These are phyloP conservation scores for Xylaria sp. DNA, from an alignment of 2,329 filamentous ascomycete genomes.

Conservation along the genomic window DNA sequence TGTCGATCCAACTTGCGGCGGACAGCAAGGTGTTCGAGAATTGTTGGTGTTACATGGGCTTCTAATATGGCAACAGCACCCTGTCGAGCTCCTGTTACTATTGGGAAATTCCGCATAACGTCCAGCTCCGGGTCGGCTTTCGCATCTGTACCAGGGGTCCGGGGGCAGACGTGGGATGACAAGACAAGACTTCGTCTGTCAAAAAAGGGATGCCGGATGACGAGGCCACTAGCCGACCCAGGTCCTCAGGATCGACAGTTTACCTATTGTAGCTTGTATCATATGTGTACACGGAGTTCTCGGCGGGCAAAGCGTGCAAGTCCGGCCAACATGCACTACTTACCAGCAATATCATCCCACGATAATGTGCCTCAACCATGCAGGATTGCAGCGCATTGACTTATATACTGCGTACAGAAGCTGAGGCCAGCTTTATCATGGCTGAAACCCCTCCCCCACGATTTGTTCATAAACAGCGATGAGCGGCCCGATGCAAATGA, in stretches of 20 bases:
- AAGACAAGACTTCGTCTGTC: slow-evolving; percentile 19
- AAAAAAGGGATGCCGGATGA: slow-evolving; percentile 36
- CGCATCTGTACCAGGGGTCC: slow-evolving; percentile 25
- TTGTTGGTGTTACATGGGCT: slow-evolving; percentile 21
- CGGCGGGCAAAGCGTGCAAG: slow-evolving; percentile 20
- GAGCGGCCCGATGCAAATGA: slow-evolving; percentile 28
- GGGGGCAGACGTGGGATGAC: slow-evolving; percentile 30
- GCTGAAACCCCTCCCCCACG: slow-evolving; percentile 26
- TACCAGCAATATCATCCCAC: slow-evolving; percentile 28
- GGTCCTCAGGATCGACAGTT: slow-evolving; percentile 16
- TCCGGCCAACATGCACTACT: slow-evolving; percentile 18
- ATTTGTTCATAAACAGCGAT: slow-evolving; percentile 20
- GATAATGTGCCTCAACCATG: slow-evolving; percentile 26
- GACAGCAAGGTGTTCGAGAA: slow-evolving; percentile 21
- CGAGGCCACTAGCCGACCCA: slow-evolving; percentile 16
- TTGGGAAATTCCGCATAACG: slow-evolving; percentile 13
- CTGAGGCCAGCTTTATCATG: slow-evolving; percentile 27
- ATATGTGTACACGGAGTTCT: slow-evolving; percentile 18
- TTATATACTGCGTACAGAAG: slow-evolving; percentile 1
- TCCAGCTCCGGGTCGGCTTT: slow-evolving; percentile 22
- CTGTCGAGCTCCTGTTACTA: neutral
- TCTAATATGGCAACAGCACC: slow-evolving; percentile 1
- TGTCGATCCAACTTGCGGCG: slow-evolving; percentile 14
- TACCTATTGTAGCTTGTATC: neutral
- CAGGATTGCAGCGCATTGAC: slow-evolving; percentile 16